These are phyloP conservation scores for Saturnispora quitensis DNA, from an alignment of 805 yeast species.

Conservation along the genomic window DNA sequence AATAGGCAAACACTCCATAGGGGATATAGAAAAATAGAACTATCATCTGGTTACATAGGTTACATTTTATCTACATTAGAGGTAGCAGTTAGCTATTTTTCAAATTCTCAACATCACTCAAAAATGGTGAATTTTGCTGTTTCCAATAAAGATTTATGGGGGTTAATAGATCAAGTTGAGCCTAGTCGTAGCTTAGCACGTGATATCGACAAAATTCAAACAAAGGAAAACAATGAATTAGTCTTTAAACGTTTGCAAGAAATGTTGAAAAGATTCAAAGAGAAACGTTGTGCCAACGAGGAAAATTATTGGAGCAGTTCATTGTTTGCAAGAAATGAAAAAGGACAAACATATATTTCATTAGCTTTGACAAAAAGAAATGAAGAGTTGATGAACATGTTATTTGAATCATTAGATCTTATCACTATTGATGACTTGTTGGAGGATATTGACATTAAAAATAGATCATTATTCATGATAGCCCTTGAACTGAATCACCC, in stretches of 20 bases:
- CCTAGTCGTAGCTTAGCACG: background rate
- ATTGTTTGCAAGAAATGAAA: slow-evolving; percentile 6
- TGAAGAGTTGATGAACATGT: slow-evolving; percentile 33
- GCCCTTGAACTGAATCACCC: slow-evolving; percentile 47
- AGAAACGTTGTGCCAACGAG: background rate
- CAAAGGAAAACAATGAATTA: background rate
- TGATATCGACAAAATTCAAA: background rate
- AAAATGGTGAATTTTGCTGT: background rate
- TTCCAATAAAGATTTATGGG: background rate
- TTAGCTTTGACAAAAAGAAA: slow-evolving; percentile 47
- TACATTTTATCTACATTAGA: slow-evolving; percentile 79
- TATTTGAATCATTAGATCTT: slow-evolving; percentile 38
- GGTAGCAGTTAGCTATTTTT: slow-evolving; percentile 65
- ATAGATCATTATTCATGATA: slow-evolving; percentile 47
- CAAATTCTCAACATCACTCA: slow-evolving; percentile 29
- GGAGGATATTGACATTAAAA: slow-evolving; percentile 47
- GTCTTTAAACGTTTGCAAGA: background rate
- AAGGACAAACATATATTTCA: slow-evolving; percentile 60
- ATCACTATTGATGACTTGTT: slow-evolving; percentile 61
- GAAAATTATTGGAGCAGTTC: background rate
- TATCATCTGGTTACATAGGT: slow-evolving; percentile 30
- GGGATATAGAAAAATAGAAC: background rate
- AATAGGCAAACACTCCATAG: background rate
- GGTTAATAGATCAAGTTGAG: background rate
- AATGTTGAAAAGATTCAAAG: background rate